Conservation (phyloP, 352 stramenopile genomes). For the Globisporangium solare region DNA sequence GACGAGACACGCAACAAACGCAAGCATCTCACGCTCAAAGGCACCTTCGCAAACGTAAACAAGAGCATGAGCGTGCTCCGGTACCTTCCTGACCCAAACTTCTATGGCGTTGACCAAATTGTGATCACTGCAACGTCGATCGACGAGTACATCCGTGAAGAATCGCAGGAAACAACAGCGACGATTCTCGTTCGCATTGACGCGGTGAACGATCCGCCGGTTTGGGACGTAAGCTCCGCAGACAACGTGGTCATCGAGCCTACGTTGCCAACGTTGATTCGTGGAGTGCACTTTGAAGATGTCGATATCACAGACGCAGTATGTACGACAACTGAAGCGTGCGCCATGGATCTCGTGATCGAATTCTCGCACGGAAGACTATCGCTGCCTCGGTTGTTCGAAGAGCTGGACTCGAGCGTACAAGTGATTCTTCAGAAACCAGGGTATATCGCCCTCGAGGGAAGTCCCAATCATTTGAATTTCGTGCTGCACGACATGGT, state of each 20-base stretch:
- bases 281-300: slow-evolving; percentile 41
- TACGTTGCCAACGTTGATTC: slow-evolving; percentile 20
- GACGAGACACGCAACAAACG: slow-evolving; percentile 12
- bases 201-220: slow-evolving; percentile 50
- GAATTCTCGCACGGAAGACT: slow-evolving; percentile 36
- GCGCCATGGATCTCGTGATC: slow-evolving; percentile 53
- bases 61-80: slow-evolving; percentile 23
- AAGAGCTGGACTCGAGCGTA: slow-evolving; percentile 6
- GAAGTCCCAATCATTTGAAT: slow-evolving; percentile 35
- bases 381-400: slow-evolving; percentile 22
- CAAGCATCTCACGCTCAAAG: slow-evolving; percentile 20
- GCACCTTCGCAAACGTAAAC: slow-evolving; percentile 49
- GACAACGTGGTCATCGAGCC: slow-evolving; percentile 10
- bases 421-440: slow-evolving; percentile 4
- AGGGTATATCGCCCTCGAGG: slow-evolving; percentile 31
- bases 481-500: slow-evolving; percentile 33
- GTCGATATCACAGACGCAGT: slow-evolving; percentile 24
- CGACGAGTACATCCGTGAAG: slow-evolving; percentile 39
- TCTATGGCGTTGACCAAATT: slow-evolving; percentile 41
- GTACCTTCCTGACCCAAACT: slow-evolving; percentile 39
- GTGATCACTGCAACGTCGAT: slow-evolving; percentile 30
- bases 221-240: slow-evolving; percentile 36
- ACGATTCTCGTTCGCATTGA: slow-evolving; percentile 33
- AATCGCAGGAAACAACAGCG: slow-evolving; percentile 21
- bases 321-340: slow-evolving; percentile 14